Evolutionary conservation across 2,329 filamentous ascomycete species (phyloP).

Genomic region (Didymella arachidicola): DNA sequence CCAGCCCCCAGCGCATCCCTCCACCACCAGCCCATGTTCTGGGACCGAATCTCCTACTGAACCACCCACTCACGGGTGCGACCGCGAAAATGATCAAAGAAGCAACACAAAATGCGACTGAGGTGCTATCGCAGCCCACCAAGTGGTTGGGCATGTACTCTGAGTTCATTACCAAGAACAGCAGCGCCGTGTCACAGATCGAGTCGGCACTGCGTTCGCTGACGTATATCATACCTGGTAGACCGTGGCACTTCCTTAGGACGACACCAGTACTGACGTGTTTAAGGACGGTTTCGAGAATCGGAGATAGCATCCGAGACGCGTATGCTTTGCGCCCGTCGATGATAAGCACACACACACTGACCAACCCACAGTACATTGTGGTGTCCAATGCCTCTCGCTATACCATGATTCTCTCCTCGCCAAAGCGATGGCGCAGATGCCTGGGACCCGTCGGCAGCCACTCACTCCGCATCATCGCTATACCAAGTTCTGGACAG

Average conservation of each 20-base stretch:
- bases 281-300: constrained; percentile 82
- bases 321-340: constrained; percentile 54
- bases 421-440: constrained; percentile 66
- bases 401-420: constrained; percentile 93
- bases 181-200: constrained; percentile 91
- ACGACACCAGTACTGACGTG: constrained; percentile 26
- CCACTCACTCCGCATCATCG: constrained; percentile 66
- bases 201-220: constrained; percentile 91
- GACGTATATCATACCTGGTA: constrained; percentile 93
- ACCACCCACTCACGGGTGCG: constrained; percentile 31
- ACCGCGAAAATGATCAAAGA: constrained; percentile 47
- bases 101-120: constrained; percentile 51
- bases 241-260: constrained; percentile 1
- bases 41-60: constrained; percentile 13
- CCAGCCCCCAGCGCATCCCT: constrained; percentile 26
- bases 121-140: constrained; percentile 66
- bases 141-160: constrained; percentile 77
- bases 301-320: constrained; percentile 95
- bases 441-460: constrained; percentile 62
- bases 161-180: constrained; percentile 94
- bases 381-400: constrained; percentile 85
- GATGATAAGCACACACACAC: not conserved
- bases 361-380: constrained; percentile 67
- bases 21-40: constrained; percentile 26
- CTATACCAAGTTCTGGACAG: constrained; percentile 70